These are phyloP conservation scores for Plasmodium relictum DNA, from an alignment of 169 alveolate species.

Conservation along the genomic window DNA sequence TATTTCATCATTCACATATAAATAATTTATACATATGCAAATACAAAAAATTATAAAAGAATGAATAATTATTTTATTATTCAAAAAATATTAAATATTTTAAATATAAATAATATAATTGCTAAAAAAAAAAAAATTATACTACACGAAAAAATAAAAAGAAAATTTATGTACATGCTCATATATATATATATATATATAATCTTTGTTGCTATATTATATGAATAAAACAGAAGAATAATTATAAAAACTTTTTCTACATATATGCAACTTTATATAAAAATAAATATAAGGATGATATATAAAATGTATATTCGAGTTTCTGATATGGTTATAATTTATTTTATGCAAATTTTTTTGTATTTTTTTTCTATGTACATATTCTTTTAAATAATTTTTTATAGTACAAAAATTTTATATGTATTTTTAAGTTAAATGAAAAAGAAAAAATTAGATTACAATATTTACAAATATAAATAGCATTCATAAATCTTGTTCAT, in stretches of 20 bases:
- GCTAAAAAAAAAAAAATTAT: constrained; percentile 26
- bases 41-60: constrained; percentile 8
- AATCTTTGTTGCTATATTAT: no score
- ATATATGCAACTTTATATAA: not conserved
- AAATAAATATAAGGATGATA: no score
- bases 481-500: constrained; percentile 5
- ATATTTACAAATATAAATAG: constrained; percentile 1
- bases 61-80: constrained; percentile 5
- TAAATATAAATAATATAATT: not conserved
- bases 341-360: no score
- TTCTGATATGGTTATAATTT: no score
- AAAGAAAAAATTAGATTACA: not conserved
- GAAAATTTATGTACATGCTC: not conserved
- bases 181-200: not conserved
- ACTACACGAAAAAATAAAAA: no score
- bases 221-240: no score
- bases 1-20: constrained; percentile 7
- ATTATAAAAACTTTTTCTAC: not conserved
- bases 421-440: not conserved
- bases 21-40: constrained; percentile 8
- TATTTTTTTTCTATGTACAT: no score
- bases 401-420: constrained; percentile 6
- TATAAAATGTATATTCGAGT: no score
- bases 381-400: not conserved
- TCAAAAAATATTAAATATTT: constrained; percentile 8